Percentiles rank a stretch among this genome's conserved stretches.
Conservation (phyloP, 2,329 filamentous ascomycete genomes). For the Ophiostoma ips region DNA sequence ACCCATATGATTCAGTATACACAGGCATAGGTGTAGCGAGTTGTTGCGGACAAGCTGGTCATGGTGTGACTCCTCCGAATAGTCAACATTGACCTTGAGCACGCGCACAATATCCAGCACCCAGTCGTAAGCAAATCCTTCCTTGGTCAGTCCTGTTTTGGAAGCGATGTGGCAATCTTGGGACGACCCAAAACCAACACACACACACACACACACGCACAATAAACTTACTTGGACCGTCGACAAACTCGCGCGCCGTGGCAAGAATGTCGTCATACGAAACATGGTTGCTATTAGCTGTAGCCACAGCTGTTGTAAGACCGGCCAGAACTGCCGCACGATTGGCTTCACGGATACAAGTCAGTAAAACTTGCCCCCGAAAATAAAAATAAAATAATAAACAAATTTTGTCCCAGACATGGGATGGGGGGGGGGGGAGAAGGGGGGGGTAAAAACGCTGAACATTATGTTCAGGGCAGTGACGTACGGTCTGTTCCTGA, state of each 20-base stretch:
- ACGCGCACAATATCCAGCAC: slow-evolving; percentile 54
- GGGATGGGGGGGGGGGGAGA: too few relatives aligned
- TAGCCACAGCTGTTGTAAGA: slow-evolving; percentile 39
- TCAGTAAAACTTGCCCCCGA: too few relatives aligned
- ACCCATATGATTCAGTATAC: slow-evolving; percentile 65
- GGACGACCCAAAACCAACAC: too few relatives aligned
- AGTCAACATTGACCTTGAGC: slow-evolving; percentile 64
- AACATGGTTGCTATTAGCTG: slow-evolving; percentile 29
- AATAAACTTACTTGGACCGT: slow-evolving; percentile 22
- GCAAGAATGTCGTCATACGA: slow-evolving; percentile 61
- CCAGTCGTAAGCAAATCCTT: slow-evolving; percentile 48
- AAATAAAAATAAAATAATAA: too few relatives aligned
- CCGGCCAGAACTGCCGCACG: slow-evolving; percentile 47
- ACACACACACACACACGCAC: too few relatives aligned
- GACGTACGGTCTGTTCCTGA: slow-evolving; percentile 34
- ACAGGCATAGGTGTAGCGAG: slow-evolving; percentile 60
- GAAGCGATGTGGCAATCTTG: background rate
- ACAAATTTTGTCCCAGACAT: too few relatives aligned
- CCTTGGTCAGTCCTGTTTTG: background rate
- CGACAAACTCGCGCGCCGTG: slow-evolving; percentile 40
- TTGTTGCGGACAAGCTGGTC: slow-evolving; percentile 61
- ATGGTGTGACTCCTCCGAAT: slow-evolving; percentile 58
- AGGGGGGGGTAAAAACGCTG: too few relatives aligned
- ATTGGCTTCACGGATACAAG: slow-evolving; percentile 27
- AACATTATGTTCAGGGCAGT: too few relatives aligned